Conservation (phyloP, 306 rosid species). For the Lotus japonicus region DNA sequence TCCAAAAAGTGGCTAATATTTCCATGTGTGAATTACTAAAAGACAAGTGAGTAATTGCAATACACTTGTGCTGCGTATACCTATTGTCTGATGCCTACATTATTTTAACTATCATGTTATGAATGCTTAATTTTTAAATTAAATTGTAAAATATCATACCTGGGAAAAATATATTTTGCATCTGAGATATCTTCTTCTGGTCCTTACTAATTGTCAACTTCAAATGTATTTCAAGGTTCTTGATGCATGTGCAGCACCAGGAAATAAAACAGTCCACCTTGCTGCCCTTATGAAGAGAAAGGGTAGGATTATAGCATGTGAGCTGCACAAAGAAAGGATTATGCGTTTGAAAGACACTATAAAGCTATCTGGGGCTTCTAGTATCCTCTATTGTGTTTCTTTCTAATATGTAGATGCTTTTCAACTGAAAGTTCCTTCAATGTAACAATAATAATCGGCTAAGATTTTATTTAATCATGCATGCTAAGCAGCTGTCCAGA, state of each 20-base stretch:
- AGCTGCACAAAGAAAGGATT: constrained; percentile 60
- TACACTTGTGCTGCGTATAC: not conserved
- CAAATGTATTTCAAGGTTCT: constrained; percentile 62
- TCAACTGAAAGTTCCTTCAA: constrained; percentile 1
- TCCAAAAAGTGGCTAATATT: not conserved
- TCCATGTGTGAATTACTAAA: too few relatives aligned
- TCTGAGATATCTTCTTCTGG: not conserved
- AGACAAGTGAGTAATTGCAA: not conserved
- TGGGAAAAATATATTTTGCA: too few relatives aligned
- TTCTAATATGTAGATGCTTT: not conserved
- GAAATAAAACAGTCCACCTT: constrained; percentile 93
- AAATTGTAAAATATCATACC: not conserved
- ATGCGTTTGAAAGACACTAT: constrained; percentile 62
- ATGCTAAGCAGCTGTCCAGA: not conserved
- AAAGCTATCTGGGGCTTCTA: constrained; percentile 78
- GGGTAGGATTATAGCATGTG: constrained; percentile 80
- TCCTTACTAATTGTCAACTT: constrained; percentile 5
- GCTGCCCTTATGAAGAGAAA: constrained; percentile 80
- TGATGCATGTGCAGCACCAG: constrained; percentile 95
- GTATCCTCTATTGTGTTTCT: constrained; percentile 45
- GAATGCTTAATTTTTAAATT: not conserved
- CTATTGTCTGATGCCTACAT: not conserved
- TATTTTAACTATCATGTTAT: not conserved
- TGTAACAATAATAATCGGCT: not conserved
- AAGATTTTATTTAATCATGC: not conserved